phyloP scores from a whole-genome alignment of 805 yeast species.

The Komagataella phaffii region DNA sequence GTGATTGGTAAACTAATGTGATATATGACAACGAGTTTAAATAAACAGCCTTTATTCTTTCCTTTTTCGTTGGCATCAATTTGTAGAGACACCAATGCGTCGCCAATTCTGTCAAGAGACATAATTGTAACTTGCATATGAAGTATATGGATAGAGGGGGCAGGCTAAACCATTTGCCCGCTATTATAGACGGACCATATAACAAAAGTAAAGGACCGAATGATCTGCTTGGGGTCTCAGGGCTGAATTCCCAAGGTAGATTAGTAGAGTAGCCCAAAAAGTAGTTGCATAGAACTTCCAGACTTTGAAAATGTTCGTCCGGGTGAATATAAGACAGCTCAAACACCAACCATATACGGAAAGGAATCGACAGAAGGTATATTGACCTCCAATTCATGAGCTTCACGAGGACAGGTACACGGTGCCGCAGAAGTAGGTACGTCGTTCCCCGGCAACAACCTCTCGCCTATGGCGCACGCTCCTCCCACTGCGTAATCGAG shows the following conservation, averaged over 20 bases:
- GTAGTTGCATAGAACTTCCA: slow-evolving; percentile 49
- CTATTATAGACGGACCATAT: slow-evolving; percentile 52
- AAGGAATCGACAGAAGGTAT: slow-evolving; percentile 27
- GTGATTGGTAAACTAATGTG: slow-evolving; percentile 70
- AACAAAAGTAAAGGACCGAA: slow-evolving; percentile 50
- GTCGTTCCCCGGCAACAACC: not conserved
- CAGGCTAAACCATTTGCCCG: slow-evolving; percentile 17
- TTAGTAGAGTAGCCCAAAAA: slow-evolving; percentile 25
- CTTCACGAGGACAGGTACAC: not conserved
- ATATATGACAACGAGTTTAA: slow-evolving; percentile 50
- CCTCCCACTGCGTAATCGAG: not conserved
- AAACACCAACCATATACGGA: slow-evolving; percentile 43
- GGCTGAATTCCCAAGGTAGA: slow-evolving; percentile 77
- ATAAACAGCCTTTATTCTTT: slow-evolving; percentile 25
- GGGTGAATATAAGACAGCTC: slow-evolving; percentile 89
- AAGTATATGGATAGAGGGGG: slow-evolving; percentile 40
- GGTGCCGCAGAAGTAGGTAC: not conserved
- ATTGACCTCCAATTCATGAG: slow-evolving; percentile 30
- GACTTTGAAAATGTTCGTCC: slow-evolving; percentile 92
- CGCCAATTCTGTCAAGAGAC: slow-evolving; percentile 17
- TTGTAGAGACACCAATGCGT: slow-evolving; percentile 17
- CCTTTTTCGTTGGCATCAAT: slow-evolving; percentile 19
- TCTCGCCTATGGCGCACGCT: not conserved
- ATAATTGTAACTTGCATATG: slow-evolving; percentile 34
- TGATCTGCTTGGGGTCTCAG: slow-evolving; percentile 50